Conservation (phyloP, 768 basidiomycete genomes). For the Xerocomellus dryophilus region DNA sequence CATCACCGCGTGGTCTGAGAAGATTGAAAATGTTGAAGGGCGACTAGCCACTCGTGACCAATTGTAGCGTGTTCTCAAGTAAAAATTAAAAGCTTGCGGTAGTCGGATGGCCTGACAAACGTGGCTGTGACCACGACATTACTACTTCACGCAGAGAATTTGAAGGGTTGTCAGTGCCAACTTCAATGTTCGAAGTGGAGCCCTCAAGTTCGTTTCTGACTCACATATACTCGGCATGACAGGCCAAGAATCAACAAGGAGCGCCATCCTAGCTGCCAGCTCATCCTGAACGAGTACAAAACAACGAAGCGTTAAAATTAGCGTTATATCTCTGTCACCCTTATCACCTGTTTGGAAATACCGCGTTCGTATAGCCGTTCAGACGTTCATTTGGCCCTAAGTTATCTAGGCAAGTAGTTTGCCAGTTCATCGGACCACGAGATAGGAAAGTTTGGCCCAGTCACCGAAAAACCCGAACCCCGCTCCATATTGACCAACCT, state of each 20-base stretch:
- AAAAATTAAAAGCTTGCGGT: neutral
- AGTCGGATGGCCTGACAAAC: neutral
- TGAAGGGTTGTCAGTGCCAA: neutral
- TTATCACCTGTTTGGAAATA: conserved; percentile 7
- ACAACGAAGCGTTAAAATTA: conserved; percentile 1
- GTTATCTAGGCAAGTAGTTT: conserved; percentile 5
- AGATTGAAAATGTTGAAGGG: neutral
- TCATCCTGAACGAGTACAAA: neutral
- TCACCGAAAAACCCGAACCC: neutral
- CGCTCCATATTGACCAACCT: neutral
- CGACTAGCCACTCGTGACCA: conserved; percentile 1
- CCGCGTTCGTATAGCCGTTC: neutral
- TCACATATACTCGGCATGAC: neutral
- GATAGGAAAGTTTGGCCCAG: conserved; percentile 13
- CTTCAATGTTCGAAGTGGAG: neutral
- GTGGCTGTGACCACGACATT: neutral
- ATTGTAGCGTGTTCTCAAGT: neutral
- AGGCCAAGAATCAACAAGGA: neutral
- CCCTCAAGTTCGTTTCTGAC: neutral
- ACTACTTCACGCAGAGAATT: neutral
- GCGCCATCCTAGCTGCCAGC: neutral
- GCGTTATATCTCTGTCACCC: conserved; percentile 1
- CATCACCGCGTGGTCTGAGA: conserved; percentile 2
- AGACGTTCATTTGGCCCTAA: neutral
- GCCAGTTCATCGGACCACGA: conserved; percentile 1